Evolutionary conservation across 495 filamentous ascomycete genomes (phyloP).

Genomic region (Penicillium canescens): DNA sequence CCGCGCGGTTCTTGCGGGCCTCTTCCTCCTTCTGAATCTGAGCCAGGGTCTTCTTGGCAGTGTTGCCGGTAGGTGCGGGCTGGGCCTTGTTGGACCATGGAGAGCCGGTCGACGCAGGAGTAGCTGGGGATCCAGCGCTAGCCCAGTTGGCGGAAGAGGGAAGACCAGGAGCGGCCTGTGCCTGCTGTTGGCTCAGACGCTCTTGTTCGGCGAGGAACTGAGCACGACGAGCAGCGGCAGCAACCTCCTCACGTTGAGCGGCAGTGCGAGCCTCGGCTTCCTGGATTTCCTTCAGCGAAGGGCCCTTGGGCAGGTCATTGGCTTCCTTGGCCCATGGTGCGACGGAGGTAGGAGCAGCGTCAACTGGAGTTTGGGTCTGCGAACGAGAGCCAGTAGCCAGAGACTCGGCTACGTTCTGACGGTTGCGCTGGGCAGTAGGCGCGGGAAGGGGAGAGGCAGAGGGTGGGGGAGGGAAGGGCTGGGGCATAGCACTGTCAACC

Average conservation of each 20-base stretch:
- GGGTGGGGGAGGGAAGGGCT: conserved; percentile 76
- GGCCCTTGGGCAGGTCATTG: conserved; percentile 76
- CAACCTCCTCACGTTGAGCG: conserved; percentile 84
- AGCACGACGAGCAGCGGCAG: conserved; percentile 75
- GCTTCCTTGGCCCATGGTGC: conserved; percentile 94
- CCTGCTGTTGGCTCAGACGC: conserved; percentile 66
- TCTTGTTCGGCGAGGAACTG: conserved; percentile 74
- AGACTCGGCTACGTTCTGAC: conserved; percentile 80
- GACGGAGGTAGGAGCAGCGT: conserved; percentile 64
- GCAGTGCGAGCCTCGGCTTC: conserved; percentile 91
- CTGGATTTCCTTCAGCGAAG: conserved; percentile 95
- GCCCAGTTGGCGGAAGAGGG: conserved; percentile 93
- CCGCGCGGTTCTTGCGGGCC: conserved; percentile 71
- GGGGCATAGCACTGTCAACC: conserved; percentile 61
- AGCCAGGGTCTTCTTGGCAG: conserved; percentile 83
- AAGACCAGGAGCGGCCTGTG: conserved; percentile 65
- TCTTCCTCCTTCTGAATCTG: conserved; percentile 99
- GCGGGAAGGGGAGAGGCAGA: conserved; percentile 81
- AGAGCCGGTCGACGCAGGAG: conserved; percentile 51
- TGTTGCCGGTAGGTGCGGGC: conserved; percentile 40
- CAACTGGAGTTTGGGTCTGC: conserved; percentile 69
- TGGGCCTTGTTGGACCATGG: conserved; percentile 66
- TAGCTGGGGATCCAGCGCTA: conserved; percentile 64
- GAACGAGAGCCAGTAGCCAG: conserved; percentile 71
- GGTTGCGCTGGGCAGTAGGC: conserved; percentile 79